Conservation (phyloP, 2,329 filamentous ascomycete genomes). For the Penicillium fuscoglaucum region DNA sequence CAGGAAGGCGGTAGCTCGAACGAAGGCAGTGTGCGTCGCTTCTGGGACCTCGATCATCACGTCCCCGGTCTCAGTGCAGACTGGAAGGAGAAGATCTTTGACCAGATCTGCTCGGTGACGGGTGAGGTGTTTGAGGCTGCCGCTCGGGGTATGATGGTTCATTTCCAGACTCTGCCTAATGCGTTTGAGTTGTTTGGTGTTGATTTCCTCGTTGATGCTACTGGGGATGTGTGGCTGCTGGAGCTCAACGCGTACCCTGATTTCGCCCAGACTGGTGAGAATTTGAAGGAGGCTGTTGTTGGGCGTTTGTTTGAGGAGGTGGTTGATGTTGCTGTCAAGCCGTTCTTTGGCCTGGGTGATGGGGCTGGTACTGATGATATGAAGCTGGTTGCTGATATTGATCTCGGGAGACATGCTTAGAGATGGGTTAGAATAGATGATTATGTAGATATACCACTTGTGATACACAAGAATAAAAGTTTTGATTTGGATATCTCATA, state of each 20-base stretch:
- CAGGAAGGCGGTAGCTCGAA: slow-evolving; percentile 60
- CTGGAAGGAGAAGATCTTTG: slow-evolving; percentile 65
- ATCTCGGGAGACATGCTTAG: slow-evolving; percentile 41
- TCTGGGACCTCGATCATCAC: slow-evolving; percentile 65
- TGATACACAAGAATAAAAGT: slow-evolving; percentile 11
- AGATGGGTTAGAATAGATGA: slow-evolving; percentile 1
- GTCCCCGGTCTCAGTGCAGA: slow-evolving; percentile 32
- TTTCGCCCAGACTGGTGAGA: slow-evolving; percentile 84
- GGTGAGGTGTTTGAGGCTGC: slow-evolving; percentile 84
- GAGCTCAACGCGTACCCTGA: slow-evolving; percentile 97
- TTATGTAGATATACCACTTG: slow-evolving; percentile 6
- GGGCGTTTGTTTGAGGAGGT: slow-evolving; percentile 74
- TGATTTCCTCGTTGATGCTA: slow-evolving; percentile 78
- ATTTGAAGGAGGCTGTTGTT: slow-evolving; percentile 67
- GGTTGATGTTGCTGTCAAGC: slow-evolving; percentile 63
- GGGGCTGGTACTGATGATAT: slow-evolving; percentile 31
- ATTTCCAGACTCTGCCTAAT: slow-evolving; percentile 87
- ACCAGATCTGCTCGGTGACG: slow-evolving; percentile 71
- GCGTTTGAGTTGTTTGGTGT: slow-evolving; percentile 91
- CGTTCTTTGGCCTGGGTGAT: slow-evolving; percentile 60
- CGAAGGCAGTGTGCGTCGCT: slow-evolving; percentile 68
- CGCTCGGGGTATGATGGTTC: slow-evolving; percentile 76
- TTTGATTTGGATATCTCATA: background rate
- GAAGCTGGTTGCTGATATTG: slow-evolving; percentile 43
- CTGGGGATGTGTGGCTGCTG: slow-evolving; percentile 69